Base-by-base conservation (phyloP, 805 yeast genomes). In the Metschnikowia similis region DNA sequence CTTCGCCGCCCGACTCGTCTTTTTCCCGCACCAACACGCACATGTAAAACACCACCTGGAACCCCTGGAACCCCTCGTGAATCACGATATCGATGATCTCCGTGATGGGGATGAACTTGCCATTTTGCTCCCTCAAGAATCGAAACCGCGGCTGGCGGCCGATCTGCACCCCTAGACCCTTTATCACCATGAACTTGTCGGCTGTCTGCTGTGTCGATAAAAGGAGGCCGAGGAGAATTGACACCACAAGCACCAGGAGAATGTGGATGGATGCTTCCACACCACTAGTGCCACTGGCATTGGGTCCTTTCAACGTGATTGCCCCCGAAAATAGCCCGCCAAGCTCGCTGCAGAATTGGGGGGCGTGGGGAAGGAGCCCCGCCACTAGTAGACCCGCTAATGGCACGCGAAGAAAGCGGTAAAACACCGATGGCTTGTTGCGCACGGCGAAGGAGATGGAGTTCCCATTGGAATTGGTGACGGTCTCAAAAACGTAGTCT, bases 21-120 rank as follows among this genome's bases (percentile, higher is more conserved):
- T 50, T 49, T 28, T 59, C 63, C 47, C 74, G 74, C 14, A 83
- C 76, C 34, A 86, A 67, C 4, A 86, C 69, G 38, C 84, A 81
- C 62, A 87, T 66, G 59, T 86, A 84, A 62, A 76, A 84, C 2
- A 84, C 70, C 8, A 86, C 89, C 54, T 73, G 75, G 53, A 82
- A 78, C 6, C 85, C 85, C 48, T 74, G 74, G 61, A 88, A 87
- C 0, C 87, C 91, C 64, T 88, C 96, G 61, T 86, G 86, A 27
- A 88, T 82, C 0, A 85, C 79, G 9, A 87, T 64, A 62, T 87
- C 92, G 4, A 79, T 75, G 46, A 87, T 74, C 41, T 71, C 71
- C 41, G 76, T 78, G 35, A 74, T 66, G 0, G 90, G 85, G 9
- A 85, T 74, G 61, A 87, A 85, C 28, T 67, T 56, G 36, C 64